Base-by-base conservation (phyloP, 306 rosid genomes). In the Lathyrus tuberosus region DNA sequence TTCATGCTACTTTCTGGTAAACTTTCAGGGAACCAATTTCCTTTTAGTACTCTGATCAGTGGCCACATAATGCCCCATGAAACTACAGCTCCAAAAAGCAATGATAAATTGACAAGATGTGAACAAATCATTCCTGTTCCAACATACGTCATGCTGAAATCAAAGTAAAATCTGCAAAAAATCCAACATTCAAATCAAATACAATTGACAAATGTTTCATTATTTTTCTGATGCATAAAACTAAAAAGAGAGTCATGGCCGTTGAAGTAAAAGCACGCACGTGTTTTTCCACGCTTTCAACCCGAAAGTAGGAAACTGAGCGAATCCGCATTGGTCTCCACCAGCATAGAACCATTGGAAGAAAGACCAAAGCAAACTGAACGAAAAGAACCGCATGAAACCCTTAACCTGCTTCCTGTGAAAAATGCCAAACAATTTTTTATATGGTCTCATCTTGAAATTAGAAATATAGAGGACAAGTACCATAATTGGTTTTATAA, bases 101-200 rank as follows among this genome's bases (percentile, higher is more conserved):
- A 79, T 1, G 96, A 75, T 44, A 75, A 31, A 53, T 75, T 67
- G 33, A 75, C 69, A 33, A 67, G 43, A 58, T 75, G 62, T 15
- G 98, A 83, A 74, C 98, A 92, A 47, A 92, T 89, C 98, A 92
- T 92, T 62, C 98, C 96, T n/a, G 95, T 95, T 80, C 98, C 98
- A n/a, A 92, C 81, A 30, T 92, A 92, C 9, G 96, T 87, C 89
- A 85, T 69, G 64, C 95, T 87, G 76, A 86, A 92, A 65, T 92
- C 92, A 30, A 89, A 89, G 85, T 87, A 92, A 67, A 92, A 92
- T 71, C 96, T 92, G 89, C 90, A 81, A 56, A 71, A 74, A 65
- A 68, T 49, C 63, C 63, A 74, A 20, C 5, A 18, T 46, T 24
- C n/a, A n/a, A 51, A 48, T 78, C 28, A 65, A 15, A 54, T 54